Evolutionary conservation across 2,329 filamentous ascomycete species (phyloP).

Genomic region (Neonectria ditissima): DNA sequence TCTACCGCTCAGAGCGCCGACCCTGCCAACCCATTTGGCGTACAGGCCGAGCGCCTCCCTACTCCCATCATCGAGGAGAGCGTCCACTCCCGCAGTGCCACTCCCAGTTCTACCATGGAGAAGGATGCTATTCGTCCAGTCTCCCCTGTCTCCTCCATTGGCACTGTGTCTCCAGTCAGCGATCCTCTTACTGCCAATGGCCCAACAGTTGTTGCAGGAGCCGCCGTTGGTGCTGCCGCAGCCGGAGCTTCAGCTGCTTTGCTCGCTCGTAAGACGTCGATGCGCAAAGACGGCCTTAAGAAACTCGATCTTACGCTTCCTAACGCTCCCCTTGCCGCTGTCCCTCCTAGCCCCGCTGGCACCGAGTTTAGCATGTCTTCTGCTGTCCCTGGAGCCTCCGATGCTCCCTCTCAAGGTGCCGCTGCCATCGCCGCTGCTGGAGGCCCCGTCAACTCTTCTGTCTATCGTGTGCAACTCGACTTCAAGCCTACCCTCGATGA

Average conservation of each 20-base stretch:
- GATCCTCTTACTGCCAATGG: conserved; percentile 51
- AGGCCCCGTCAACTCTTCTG: conserved; percentile 70
- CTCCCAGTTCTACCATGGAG: conserved; percentile 52
- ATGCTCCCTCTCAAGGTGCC: conserved; percentile 60
- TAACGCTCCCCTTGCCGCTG: conserved; percentile 47
- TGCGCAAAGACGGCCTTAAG: conserved; percentile 63
- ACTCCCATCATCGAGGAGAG: conserved; percentile 56
- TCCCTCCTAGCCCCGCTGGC: conserved; percentile 70
- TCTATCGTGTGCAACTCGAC: conserved; percentile 94
- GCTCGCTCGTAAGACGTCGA: conserved; percentile 67
- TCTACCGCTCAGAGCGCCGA: conserved; percentile 60
- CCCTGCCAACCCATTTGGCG: conserved; percentile 78
- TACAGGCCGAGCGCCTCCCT: conserved; percentile 64
- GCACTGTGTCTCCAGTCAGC: background rate
- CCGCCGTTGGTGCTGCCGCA: conserved; percentile 50
- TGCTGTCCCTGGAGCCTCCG: conserved; percentile 59
- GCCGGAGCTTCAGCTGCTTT: conserved; percentile 53
- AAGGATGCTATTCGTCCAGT: conserved; percentile 10
- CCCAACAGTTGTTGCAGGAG: conserved; percentile 49
- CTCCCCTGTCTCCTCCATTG: conserved; percentile 17
- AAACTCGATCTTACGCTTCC: conserved; percentile 67
- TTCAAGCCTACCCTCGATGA: conserved; percentile 94
- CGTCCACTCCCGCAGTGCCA: conserved; percentile 33
- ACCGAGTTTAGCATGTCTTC: conserved; percentile 73
- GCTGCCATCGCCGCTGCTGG: conserved; percentile 72